These are phyloP conservation scores for Arbutus unedo DNA, from an alignment of 148 eudicot species.

Conservation along the genomic window DNA sequence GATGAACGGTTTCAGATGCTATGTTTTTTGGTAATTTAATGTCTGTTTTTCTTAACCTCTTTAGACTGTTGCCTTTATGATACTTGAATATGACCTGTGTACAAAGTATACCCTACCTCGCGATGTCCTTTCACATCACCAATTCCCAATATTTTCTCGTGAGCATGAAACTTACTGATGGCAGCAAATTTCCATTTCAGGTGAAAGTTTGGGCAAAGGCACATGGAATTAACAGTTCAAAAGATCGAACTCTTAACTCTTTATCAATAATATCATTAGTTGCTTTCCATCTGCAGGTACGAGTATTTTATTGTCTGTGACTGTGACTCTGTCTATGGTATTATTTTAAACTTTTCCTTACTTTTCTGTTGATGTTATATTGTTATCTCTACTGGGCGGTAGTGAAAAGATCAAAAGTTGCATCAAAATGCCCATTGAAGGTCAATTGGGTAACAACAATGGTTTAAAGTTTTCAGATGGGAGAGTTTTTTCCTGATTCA, in stretches of 20 bases:
- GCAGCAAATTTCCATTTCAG: constrained; percentile 34
- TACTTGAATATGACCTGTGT: constrained; percentile 6
- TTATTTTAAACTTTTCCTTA: neutral
- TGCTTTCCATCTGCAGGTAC: constrained; percentile 96
- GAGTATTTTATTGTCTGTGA: neutral
- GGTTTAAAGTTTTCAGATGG: neutral
- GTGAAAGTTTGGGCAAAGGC: constrained; percentile 93
- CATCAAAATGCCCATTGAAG: neutral
- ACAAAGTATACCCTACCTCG: neutral
- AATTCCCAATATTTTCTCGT: too few relatives aligned
- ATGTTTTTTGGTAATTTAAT: constrained; percentile 66
- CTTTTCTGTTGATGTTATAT: neutral
- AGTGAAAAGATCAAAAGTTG: neutral
- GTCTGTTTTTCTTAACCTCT: neutral
- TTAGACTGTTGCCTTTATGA: neutral
- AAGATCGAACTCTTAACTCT: constrained; percentile 45
- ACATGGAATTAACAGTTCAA: constrained; percentile 77
- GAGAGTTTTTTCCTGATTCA: neutral
- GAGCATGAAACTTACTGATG: too few relatives aligned
- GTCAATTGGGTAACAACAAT: too few relatives aligned
- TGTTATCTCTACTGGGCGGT: neutral
- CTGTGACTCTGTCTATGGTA: neutral
- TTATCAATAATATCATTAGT: constrained; percentile 39
- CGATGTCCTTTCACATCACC: too few relatives aligned
- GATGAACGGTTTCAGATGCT: constrained; percentile 85